phyloP scores from a whole-genome alignment of 2,329 filamentous ascomycete species.

The Trichoderma sp. region DNA sequence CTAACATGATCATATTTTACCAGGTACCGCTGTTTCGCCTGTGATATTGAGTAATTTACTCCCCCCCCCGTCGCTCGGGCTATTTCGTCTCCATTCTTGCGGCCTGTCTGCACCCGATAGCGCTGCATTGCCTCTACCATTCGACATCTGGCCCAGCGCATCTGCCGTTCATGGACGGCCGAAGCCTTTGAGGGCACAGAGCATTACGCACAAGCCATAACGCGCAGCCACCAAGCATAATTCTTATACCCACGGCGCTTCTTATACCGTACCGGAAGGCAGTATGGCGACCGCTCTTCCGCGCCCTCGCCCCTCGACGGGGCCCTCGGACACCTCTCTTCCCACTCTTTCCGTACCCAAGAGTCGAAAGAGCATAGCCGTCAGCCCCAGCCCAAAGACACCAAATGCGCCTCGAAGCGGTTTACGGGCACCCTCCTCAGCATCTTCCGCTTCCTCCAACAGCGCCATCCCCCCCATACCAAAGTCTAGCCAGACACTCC shows the following conservation, averaged over 20 bases:
- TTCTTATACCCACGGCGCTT: constrained; percentile 13
- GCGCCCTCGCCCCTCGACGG: constrained; percentile 63
- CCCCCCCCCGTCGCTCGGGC: constrained; percentile 6
- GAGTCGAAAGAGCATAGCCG: constrained; percentile 63
- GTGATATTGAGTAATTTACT: constrained; percentile 19
- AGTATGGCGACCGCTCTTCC: constrained; percentile 56
- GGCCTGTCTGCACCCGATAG: constrained; percentile 6
- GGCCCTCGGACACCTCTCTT: constrained; percentile 67
- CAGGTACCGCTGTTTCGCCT: constrained; percentile 19
- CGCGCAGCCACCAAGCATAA: constrained; percentile 23
- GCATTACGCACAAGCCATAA: constrained; percentile 25
- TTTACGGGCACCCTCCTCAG: constrained; percentile 57
- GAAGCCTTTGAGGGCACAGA: constrained; percentile 24
- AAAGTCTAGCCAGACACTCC: constrained; percentile 60
- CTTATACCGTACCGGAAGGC: not conserved
- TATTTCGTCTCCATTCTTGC: constrained; percentile 8
- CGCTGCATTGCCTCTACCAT: constrained; percentile 9
- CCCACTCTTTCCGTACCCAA: constrained; percentile 72
- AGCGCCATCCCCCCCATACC: constrained; percentile 54
- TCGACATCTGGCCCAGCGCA: constrained; percentile 12
- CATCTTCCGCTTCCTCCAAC: constrained; percentile 49
- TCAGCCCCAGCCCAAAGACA: constrained; percentile 38
- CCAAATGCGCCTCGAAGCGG: constrained; percentile 54
- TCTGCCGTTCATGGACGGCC: constrained; percentile 32
- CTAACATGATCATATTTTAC: constrained; percentile 7